These are phyloP conservation scores for Coprinopsis strossmayeri DNA, from an alignment of 768 basidiomycete species.

Conservation along the genomic window DNA sequence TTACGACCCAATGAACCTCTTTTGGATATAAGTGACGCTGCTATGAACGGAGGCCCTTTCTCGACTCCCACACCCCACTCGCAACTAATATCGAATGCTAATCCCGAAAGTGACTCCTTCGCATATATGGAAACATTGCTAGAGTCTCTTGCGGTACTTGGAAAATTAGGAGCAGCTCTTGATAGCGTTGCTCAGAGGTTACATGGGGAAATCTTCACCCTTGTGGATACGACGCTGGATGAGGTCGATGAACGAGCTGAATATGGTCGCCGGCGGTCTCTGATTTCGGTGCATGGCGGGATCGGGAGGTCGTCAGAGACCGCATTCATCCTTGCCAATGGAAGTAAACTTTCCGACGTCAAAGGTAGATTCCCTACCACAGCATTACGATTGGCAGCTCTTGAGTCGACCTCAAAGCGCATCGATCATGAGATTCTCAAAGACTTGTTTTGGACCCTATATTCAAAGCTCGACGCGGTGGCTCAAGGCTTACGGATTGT, in stretches of 20 bases:
- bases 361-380: slow-evolving; percentile 28
- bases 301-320: slow-evolving; percentile 41
- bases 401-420: slow-evolving; percentile 68
- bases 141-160: slow-evolving; percentile 89
- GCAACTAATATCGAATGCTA: slow-evolving; percentile 27
- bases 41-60: slow-evolving; percentile 14
- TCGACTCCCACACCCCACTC: slow-evolving; percentile 11
- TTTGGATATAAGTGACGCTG: slow-evolving; percentile 49
- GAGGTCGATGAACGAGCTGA: slow-evolving; percentile 91
- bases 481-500: slow-evolving; percentile 85
- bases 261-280: slow-evolving; percentile 51
- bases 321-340: slow-evolving; percentile 43
- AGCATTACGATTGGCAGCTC: slow-evolving; percentile 56
- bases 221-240: slow-evolving; percentile 82
- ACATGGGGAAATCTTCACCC: slow-evolving; percentile 71
- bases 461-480: slow-evolving; percentile 92
- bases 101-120: slow-evolving; percentile 92
- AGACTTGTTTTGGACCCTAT: slow-evolving; percentile 96
- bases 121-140: slow-evolving; percentile 87
- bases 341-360: slow-evolving; percentile 13
- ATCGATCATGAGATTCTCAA: slow-evolving; percentile 79
- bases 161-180: slow-evolving; percentile 77
- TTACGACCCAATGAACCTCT: slow-evolving; percentile 76
- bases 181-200: slow-evolving; percentile 82
- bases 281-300: slow-evolving; percentile 28